These are phyloP conservation scores for Camillea tinctor DNA, from an alignment of 2,329 filamentous ascomycete genomes.

Conservation along the genomic window DNA sequence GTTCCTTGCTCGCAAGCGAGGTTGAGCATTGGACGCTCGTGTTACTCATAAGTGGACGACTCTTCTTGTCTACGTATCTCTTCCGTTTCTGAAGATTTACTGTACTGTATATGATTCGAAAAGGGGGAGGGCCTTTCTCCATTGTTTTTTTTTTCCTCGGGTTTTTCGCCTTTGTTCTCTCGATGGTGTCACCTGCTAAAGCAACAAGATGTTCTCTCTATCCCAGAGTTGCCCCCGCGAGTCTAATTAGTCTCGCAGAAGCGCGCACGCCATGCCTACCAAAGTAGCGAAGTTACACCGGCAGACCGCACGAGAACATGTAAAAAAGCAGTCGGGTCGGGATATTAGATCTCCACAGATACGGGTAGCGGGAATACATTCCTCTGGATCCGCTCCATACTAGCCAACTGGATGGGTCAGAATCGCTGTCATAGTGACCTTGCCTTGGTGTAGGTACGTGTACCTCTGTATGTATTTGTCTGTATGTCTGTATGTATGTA, in stretches of 20 bases:
- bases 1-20: not conserved
- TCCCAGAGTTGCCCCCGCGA: not conserved
- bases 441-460: not conserved
- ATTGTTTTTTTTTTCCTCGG: not conserved
- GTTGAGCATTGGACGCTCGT: not conserved
- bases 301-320: slow-evolving; percentile 11
- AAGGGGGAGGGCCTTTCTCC: not conserved
- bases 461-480: not conserved
- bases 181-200: not conserved
- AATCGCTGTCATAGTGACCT: not conserved
- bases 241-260: not conserved
- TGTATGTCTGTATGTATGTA: not conserved
- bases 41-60: not conserved
- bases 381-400: slow-evolving; percentile 10
- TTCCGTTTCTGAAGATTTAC: not conserved
- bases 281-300: slow-evolving; percentile 5
- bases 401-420: not conserved
- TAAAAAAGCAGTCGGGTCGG: slow-evolving; percentile 15
- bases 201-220: not conserved
- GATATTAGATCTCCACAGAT: slow-evolving; percentile 10
- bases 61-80: not conserved
- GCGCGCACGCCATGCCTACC: not conserved
- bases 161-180: not conserved
- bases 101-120: not conserved
- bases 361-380: slow-evolving; percentile 18